Evolutionary conservation across 768 basidiomycete species (phyloP).

Genomic region (Russula sp.): DNA sequence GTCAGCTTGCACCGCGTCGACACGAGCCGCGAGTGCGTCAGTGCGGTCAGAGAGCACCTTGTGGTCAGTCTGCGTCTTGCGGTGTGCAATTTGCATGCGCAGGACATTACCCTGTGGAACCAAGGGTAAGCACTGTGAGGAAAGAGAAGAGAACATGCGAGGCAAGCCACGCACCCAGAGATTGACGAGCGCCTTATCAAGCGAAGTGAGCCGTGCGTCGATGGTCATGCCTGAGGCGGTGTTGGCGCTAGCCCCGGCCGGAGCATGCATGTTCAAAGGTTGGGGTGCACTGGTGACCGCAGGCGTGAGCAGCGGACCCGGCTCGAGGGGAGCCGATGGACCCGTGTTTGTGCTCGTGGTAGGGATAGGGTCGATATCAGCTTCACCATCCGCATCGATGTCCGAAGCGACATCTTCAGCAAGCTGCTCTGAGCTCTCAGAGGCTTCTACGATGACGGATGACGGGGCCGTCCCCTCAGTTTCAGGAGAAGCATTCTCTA

Average conservation of each 20-base stretch:
- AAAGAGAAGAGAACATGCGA: not conserved
- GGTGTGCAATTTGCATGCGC: slow-evolving; percentile 22
- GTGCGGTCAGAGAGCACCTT: slow-evolving; percentile 20
- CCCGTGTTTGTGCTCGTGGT: not conserved
- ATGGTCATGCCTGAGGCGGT: not conserved
- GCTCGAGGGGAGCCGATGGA: not conserved
- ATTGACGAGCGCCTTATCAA: slow-evolving; percentile 22
- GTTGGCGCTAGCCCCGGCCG: not conserved
- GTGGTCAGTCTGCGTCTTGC: slow-evolving; percentile 23
- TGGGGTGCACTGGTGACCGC: not conserved
- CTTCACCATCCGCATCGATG: slow-evolving; percentile 13
- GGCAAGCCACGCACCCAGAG: slow-evolving; percentile 14
- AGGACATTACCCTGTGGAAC: slow-evolving; percentile 17
- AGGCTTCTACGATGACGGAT: slow-evolving; percentile 12
- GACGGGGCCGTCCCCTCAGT: not conserved
- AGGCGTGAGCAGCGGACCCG: not conserved
- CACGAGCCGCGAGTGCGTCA: slow-evolving; percentile 17
- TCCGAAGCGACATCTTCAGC: slow-evolving; percentile 16
- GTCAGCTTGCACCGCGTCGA: slow-evolving; percentile 16
- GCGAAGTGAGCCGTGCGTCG: slow-evolving; percentile 15
- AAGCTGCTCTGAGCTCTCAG: slow-evolving; percentile 12
- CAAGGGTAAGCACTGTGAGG: not conserved
- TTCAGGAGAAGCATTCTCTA: not conserved
- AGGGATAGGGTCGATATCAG: slow-evolving; percentile 6
- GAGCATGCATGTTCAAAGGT: not conserved